Percentiles rank a stretch among this genome's conserved stretches.
These are phyloP conservation scores for Ophiobolus disseminans DNA, from an alignment of 2,329 filamentous ascomycete species.

Conservation along the genomic window DNA sequence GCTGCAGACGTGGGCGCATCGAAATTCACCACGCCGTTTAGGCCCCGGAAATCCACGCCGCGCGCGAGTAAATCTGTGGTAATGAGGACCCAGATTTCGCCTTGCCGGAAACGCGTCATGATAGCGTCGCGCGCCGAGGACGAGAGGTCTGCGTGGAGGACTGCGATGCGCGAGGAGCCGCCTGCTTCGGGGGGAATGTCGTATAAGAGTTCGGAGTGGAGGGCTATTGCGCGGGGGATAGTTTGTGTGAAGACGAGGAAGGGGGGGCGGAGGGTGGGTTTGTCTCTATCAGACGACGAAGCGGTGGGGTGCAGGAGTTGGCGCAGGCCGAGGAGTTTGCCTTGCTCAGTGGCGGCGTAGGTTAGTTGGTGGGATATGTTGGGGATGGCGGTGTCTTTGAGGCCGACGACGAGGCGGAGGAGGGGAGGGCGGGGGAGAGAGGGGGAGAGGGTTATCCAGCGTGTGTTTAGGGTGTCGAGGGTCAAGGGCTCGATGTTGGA, in stretches of 20 bases:
- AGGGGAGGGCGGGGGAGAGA: constrained; percentile 57
- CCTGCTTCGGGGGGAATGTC: constrained; percentile 91
- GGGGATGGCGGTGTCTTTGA: constrained; percentile 94
- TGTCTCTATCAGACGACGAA: constrained; percentile 55
- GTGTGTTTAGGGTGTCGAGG: constrained; percentile 62
- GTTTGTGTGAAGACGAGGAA: constrained; percentile 97
- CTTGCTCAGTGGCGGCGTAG: constrained; percentile 91
- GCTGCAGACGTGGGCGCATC: constrained; percentile 92
- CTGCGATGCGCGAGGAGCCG: constrained; percentile 82
- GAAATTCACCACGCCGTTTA: constrained; percentile 97
- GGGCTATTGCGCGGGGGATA: constrained; percentile 84
- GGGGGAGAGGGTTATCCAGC: constrained; percentile 43
- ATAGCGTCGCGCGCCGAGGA: constrained; percentile 77
- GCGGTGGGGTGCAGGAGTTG: constrained; percentile 83
- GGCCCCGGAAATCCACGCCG: constrained; percentile 91
- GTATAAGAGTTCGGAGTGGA: constrained; percentile 90
- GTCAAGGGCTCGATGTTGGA: constrained; percentile 87
- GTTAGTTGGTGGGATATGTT: constrained; percentile 88
- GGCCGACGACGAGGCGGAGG: constrained; percentile 87
- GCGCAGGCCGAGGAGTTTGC: constrained; percentile 89
- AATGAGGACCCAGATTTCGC: constrained; percentile 95
- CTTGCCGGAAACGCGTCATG: constrained; percentile 88
- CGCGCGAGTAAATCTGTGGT: constrained; percentile 93
- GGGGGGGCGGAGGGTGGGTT: constrained; percentile 73
- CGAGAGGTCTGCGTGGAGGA: constrained; percentile 86